Conservation (phyloP, 2,329 filamentous ascomycete species). For the Sclerotinia trifoliorum region DNA sequence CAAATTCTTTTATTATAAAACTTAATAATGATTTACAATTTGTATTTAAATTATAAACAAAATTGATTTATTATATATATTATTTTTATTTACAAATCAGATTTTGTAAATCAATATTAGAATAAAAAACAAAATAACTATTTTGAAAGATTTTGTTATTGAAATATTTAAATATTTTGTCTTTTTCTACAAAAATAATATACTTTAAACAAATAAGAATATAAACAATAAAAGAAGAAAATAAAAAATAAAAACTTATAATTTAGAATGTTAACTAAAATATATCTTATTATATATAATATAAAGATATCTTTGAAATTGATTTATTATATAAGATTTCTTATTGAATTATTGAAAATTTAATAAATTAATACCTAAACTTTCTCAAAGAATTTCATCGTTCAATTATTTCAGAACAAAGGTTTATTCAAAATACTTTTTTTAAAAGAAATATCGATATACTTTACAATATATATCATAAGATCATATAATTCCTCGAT, state of each 20-base stretch:
- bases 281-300: background rate
- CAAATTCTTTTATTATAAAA: background rate
- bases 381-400: background rate
- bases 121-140: background rate
- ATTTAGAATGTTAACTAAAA: background rate
- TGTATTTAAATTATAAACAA: too few relatives aligned
- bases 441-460: background rate
- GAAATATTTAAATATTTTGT: background rate
- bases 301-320: background rate
- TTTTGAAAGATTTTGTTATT: background rate
- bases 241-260: background rate
- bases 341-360: background rate
- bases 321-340: background rate
- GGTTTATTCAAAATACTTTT: background rate
- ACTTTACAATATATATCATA: background rate
- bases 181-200: background rate
- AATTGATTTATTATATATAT: background rate
- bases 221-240: background rate
- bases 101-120: background rate
- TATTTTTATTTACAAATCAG: background rate
- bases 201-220: background rate
- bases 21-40: background rate
- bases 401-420: background rate
- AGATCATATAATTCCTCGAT: background rate
- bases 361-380: background rate